Base-by-base conservation (phyloP, 1,139 yeast genomes). In the Kodamaea arcana region DNA sequence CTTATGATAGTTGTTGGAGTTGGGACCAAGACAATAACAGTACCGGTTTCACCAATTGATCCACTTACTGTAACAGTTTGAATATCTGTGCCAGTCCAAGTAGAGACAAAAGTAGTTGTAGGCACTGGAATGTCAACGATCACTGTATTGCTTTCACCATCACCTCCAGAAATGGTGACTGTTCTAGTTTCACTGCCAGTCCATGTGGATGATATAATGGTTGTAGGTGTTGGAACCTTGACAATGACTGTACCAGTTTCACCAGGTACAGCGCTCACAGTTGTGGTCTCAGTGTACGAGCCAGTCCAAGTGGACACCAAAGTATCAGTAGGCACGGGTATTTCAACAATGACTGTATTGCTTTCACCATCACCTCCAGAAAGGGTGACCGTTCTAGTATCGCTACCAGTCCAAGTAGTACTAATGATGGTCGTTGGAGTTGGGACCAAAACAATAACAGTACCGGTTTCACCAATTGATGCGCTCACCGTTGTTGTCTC, bases 21-120 rank as follows among this genome's bases (percentile, higher is more conserved):
- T 11, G 58, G 56, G 5, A 42, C 42, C 4, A 46, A 47, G 15
- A 51, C 44, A 24, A 42, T 33, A 2, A 55, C 48, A 3, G 39
- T 48, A 8, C 20, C 27, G 2, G 27, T 24, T 47, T 40, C 3
- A 24, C 27, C 27, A 8, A 7, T 14, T 7, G 7, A 7, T 8
- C n/a, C 23, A 9, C 10, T 21, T 21, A 11, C 12, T 9, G 23
- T 21, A 21, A 11, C 11, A 21, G 23, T 9, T 9, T 9, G 9
- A 11, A 11, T 21, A 21, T 21, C 23, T 11, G 25, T 9, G 23
- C 11, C 9, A 18, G 37, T 34, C 34, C 40, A 34, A 14, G 40
- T 35, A 5, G 24, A 14, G 22, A 40, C 32, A 9, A 43, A 45
- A 4, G 38, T 33, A 10, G 44, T 37, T 5, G 37, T 26, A 13